Conservation (phyloP, 352 stramenopile genomes). For the Thalassiosira livingstoniorum region DNA sequence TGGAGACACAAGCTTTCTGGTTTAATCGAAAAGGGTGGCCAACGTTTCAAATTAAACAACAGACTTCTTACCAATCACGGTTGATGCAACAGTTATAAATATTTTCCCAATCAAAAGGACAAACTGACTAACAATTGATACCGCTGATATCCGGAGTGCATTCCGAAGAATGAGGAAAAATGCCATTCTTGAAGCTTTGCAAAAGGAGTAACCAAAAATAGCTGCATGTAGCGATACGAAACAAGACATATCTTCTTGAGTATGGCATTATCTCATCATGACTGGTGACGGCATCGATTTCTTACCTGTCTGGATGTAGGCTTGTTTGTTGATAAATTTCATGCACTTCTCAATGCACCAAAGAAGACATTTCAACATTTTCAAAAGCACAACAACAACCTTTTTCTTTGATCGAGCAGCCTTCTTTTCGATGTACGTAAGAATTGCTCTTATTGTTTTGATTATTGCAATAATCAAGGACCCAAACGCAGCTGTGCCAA, state of each 20-base stretch:
- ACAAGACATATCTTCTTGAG: slow-evolving; percentile 45
- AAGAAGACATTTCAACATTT: slow-evolving; percentile 91
- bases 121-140: slow-evolving; percentile 90
- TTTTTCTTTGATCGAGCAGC: slow-evolving; percentile 90
- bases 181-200: slow-evolving; percentile 90
- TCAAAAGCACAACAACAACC: slow-evolving; percentile 87
- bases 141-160: slow-evolving; percentile 89
- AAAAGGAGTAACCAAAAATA: slow-evolving; percentile 91
- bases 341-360: slow-evolving; percentile 95
- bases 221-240: slow-evolving; percentile 85
- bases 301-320: slow-evolving; percentile 89
- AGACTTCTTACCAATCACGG: slow-evolving; percentile 26
- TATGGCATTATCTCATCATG: background rate
- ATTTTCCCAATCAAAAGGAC: slow-evolving; percentile 92
- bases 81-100: slow-evolving; percentile 75
- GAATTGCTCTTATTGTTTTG: slow-evolving; percentile 93
- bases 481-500: slow-evolving; percentile 94
- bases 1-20: too few relatives aligned
- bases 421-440: slow-evolving; percentile 93
- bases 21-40: background rate
- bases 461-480: slow-evolving; percentile 95
- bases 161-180: slow-evolving; percentile 96
- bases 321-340: slow-evolving; percentile 96
- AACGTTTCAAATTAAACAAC: slow-evolving; percentile 1
- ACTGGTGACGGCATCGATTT: background rate